Evolutionary conservation across 2,329 filamentous ascomycete species (phyloP).

Genomic region (Arthrocladium fulminans): DNA sequence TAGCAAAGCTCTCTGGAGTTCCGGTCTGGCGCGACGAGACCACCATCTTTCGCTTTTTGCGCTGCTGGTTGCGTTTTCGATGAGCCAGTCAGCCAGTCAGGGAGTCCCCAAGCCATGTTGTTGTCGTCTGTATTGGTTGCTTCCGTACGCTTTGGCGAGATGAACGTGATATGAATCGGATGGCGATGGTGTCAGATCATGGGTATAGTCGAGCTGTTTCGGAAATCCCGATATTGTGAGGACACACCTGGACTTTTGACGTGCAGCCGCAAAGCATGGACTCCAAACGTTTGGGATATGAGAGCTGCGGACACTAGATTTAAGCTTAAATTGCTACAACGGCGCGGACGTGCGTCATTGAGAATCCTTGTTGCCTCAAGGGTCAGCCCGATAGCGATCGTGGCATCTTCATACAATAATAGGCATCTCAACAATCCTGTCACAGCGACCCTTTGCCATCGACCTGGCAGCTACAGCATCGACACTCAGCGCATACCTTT

Average conservation of each 20-base stretch:
- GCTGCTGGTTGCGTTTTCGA: constrained; percentile 24
- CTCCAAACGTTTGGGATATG: no score
- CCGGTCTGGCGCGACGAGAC: constrained; percentile 73
- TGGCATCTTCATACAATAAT: background rate
- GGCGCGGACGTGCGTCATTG: background rate
- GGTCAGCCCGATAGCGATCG: background rate
- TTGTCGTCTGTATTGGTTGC: background rate
- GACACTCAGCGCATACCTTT: no score
- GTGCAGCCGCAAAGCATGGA: no score
- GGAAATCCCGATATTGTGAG: no score
- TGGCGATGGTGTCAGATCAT: background rate
- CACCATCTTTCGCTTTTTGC: constrained; percentile 45
- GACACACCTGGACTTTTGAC: no score
- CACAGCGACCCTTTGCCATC: no score
- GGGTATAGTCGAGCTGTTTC: no score
- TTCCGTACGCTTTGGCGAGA: background rate
- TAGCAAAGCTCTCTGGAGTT: constrained; percentile 77
- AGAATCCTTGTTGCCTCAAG: background rate
- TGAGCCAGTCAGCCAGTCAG: constrained; percentile 20
- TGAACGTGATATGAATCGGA: background rate
- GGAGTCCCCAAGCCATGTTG: constrained; percentile 21
- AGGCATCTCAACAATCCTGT: background rate
- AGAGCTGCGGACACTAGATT: constrained; percentile 4
- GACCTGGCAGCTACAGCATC: no score
- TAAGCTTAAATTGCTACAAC: constrained; percentile 4